Evolutionary conservation across 2,329 filamentous ascomycete species (phyloP).

Genomic region (Erysiphe pulchra): DNA sequence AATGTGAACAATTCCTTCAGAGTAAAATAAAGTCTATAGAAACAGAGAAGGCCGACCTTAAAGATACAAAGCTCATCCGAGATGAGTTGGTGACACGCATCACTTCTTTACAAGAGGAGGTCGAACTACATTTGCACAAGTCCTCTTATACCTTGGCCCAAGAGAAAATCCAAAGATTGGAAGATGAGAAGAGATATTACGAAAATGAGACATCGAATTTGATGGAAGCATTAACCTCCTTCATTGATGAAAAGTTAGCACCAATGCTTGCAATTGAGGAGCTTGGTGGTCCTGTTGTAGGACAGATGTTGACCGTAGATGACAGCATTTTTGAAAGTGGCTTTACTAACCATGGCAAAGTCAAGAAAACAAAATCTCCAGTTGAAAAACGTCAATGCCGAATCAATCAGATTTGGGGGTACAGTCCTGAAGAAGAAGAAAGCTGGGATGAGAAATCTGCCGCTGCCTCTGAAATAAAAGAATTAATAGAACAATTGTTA

Average conservation of each 20-base stretch:
- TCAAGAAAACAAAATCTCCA: conserved; percentile 22
- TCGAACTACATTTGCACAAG: conserved; percentile 29
- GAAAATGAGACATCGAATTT: conserved; percentile 33
- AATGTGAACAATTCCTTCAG: conserved; percentile 19
- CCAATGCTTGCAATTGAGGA: conserved; percentile 62
- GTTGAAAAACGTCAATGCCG: conserved; percentile 28
- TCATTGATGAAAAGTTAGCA: conserved; percentile 45
- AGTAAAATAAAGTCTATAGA: conserved; percentile 22
- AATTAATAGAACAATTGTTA: conserved; percentile 32
- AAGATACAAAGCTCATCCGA: conserved; percentile 29
- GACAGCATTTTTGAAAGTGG: conserved; percentile 30
- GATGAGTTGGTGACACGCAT: conserved; percentile 30
- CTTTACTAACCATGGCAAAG: conserved; percentile 32
- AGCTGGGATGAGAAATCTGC: conserved; percentile 14
- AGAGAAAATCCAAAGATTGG: conserved; percentile 35
- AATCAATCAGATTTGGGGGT: conserved; percentile 36
- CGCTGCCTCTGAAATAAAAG: conserved; percentile 31
- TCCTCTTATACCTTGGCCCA: conserved; percentile 33
- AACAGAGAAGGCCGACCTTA: conserved; percentile 22
- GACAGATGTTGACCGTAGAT: conserved; percentile 42
- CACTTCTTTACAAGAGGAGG: conserved; percentile 27
- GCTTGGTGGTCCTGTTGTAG: conserved; percentile 58
- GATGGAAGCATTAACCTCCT: conserved; percentile 36
- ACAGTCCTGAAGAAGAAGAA: conserved; percentile 12
- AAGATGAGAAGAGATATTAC: conserved; percentile 30